These are phyloP conservation scores for Cystobasidium sp. DNA, from an alignment of 1,284 basidiomycete genomes.

Conservation along the genomic window DNA sequence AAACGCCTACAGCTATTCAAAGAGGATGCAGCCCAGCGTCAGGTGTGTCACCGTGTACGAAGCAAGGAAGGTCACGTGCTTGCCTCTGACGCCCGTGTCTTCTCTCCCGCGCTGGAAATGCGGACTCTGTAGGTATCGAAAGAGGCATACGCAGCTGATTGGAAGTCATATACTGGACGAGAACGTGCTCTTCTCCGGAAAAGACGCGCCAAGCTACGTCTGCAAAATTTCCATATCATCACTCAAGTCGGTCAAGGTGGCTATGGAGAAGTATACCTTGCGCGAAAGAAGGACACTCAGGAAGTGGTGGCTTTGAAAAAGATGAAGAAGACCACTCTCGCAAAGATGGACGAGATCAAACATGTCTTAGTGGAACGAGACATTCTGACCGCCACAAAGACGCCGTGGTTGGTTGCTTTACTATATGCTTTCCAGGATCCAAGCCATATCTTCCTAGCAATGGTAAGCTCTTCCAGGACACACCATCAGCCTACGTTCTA, in stretches of 20 bases:
- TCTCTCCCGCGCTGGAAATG: slow-evolving; percentile 10
- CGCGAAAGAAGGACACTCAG: slow-evolving; percentile 84
- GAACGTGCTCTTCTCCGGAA: slow-evolving; percentile 88
- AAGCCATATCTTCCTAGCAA: slow-evolving; percentile 87
- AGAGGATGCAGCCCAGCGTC: slow-evolving; percentile 73
- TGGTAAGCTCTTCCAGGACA: slow-evolving; percentile 61
- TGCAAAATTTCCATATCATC: slow-evolving; percentile 91
- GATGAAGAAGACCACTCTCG: slow-evolving; percentile 87
- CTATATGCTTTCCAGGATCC: slow-evolving; percentile 94
- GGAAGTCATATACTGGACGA: slow-evolving; percentile 85
- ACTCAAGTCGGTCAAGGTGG: slow-evolving; percentile 96
- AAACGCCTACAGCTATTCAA: slow-evolving; percentile 80
- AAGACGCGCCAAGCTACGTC: slow-evolving; percentile 79
- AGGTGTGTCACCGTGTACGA: slow-evolving; percentile 58
- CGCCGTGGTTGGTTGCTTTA: slow-evolving; percentile 88
- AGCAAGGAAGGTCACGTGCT: slow-evolving; percentile 12
- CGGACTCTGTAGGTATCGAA: slow-evolving; percentile 28
- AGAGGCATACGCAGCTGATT: slow-evolving; percentile 64
- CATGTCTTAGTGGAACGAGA: slow-evolving; percentile 96
- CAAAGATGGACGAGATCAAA: slow-evolving; percentile 92
- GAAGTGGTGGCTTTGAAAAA: slow-evolving; percentile 95
- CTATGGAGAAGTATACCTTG: slow-evolving; percentile 92
- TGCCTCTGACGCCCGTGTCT: slow-evolving; percentile 5
- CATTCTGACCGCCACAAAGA: slow-evolving; percentile 92
- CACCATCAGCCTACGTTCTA: background rate